These are phyloP conservation scores for Penicillium alfredii DNA, from an alignment of 495 filamentous ascomycete species.

Conservation along the genomic window DNA sequence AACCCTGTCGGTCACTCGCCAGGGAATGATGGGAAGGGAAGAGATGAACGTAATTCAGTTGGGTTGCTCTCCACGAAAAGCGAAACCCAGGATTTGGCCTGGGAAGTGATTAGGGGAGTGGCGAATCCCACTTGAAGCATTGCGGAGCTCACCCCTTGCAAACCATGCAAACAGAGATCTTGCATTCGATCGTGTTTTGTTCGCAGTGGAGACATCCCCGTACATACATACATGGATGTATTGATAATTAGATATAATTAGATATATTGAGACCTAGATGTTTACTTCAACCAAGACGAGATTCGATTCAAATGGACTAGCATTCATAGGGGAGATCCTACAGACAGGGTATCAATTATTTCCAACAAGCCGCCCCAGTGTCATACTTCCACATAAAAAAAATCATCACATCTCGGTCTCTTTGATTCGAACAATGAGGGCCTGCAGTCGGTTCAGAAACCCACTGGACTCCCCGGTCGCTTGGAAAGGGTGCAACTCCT, in stretches of 20 bases:
- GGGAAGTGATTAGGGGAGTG: conserved; percentile 13
- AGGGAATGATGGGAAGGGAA: background rate
- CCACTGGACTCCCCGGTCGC: conserved; percentile 34
- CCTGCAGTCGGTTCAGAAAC: conserved; percentile 56
- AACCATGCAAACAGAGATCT: conserved; percentile 28
- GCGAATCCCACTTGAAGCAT: conserved; percentile 25
- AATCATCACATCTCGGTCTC: conserved; percentile 7
- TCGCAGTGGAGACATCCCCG: no score
- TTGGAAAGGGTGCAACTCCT: conserved; percentile 20
- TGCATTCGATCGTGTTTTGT: no score
- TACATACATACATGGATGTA: no score
- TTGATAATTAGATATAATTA: no score
- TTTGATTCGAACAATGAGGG: conserved; percentile 34
- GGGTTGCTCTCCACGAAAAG: no score
- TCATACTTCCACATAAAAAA: no score
- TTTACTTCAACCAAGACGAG: no score
- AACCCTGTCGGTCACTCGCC: no score
- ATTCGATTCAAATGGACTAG: no score
- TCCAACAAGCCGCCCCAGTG: no score
- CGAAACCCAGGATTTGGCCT: conserved; percentile 1
- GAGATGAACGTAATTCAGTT: conserved; percentile 1
- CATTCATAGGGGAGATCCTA: no score
- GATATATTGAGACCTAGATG: no score
- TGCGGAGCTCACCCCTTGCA: conserved; percentile 18
- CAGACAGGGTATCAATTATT: conserved; percentile 9